Base-by-base conservation (phyloP, 331 rosid genomes). In the Cydonia oblonga region DNA sequence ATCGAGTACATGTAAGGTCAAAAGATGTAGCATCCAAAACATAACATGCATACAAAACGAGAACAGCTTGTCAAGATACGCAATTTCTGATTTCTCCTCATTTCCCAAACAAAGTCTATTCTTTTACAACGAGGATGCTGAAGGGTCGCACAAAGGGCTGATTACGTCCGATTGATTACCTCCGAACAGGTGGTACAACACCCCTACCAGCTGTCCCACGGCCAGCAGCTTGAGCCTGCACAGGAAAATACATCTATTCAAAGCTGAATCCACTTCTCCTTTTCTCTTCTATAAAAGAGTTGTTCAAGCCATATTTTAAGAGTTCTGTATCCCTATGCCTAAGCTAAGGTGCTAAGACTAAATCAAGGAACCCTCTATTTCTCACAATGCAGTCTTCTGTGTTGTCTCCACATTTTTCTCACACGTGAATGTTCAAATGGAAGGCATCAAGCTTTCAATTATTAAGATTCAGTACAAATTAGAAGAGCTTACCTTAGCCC, bases 161-260 rank as follows among this genome's bases (percentile, higher is more conserved):
- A 38, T 38, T 38, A 38, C 4, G 42, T 38, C 52, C 54, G 35
- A 29, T 62, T 35, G 65, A 84, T 95, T 88, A 95, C 93, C 97
- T 91, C 81, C 99, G 81, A 68, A 79, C 96, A 3, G 96, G 90
- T 14, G 98, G 99, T 42, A 74, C 88, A 66, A n/a, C 91, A 4
- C 98, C 98, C 83, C 96, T 85, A 68, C 97, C 98, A 72, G 89
- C 75, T 18, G 91, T 81, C 83, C 99, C 99, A 70, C 99, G 99
- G 28, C 99, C 99, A 22, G 96, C 91, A 79, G 97, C 96, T 75
- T 89, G 97, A 83, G 99, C 97, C 96, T 91, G 73, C 69, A 80
- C 26, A 32, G 28, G 4, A 71, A 52, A 75, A 58, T 40, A 69
- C 10, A 29, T 38, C 44, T 22, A 64, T 20, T 11, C 80, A 57